Conservation (phyloP, 2,329 filamentous ascomycete genomes). For the Beauveria varroae region DNA sequence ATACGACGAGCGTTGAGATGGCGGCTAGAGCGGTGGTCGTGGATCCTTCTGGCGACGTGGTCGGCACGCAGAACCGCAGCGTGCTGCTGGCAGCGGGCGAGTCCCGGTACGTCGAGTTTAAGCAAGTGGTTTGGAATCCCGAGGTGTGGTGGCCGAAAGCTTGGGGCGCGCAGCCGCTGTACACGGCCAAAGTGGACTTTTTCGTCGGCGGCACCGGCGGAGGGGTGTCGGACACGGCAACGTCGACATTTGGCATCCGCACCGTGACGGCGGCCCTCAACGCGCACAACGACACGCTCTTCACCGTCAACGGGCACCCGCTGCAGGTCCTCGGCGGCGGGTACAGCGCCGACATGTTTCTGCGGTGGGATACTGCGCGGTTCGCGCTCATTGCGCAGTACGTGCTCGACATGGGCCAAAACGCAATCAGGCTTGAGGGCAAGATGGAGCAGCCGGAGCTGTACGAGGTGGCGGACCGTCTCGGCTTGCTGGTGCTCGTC, state of each 20-base stretch:
- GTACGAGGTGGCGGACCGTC: constrained; percentile 49
- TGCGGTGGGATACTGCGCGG: constrained; percentile 45
- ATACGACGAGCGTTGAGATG: constrained; percentile 28
- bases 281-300: constrained; percentile 44
- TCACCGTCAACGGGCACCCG: constrained; percentile 46
- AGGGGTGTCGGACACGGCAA: constrained; percentile 19
- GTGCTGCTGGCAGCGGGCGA: constrained; percentile 31
- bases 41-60: constrained; percentile 23
- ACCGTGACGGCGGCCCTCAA: constrained; percentile 43
- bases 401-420: constrained; percentile 53
- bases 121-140: constrained; percentile 32
- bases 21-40: constrained; percentile 26
- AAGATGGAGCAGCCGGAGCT: constrained; percentile 56
- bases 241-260: constrained; percentile 22
- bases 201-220: constrained; percentile 21
- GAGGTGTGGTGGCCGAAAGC: constrained; percentile 54
- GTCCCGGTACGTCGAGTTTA: constrained; percentile 28
- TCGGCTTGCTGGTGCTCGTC: constrained; percentile 54
- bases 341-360: constrained; percentile 54
- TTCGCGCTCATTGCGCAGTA: constrained; percentile 43
- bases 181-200: constrained; percentile 27
- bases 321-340: constrained; percentile 56
- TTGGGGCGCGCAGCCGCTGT: constrained; percentile 52
- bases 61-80: constrained; percentile 20
- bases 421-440: constrained; percentile 56